phyloP scores from a whole-genome alignment of 1,139 yeast species.

The Lodderomyces oxycetoniae region DNA sequence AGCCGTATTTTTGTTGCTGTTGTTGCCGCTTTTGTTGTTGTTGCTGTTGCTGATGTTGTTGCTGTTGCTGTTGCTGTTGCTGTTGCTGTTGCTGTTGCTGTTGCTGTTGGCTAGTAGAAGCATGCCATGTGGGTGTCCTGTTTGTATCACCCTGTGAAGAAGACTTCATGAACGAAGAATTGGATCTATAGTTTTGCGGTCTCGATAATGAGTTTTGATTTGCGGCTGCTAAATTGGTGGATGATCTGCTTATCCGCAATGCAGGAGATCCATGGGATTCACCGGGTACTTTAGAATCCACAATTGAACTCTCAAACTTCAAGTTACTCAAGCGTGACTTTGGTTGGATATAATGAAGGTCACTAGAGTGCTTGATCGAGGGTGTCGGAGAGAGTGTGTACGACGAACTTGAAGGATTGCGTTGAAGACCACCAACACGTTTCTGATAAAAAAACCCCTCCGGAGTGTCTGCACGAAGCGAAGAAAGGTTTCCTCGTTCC shows the following conservation, averaged over 20 bases:
- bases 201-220: conserved; percentile 21
- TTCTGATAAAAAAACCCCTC: conserved; percentile 28
- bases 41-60: conserved; percentile 3
- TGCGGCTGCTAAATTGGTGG: conserved; percentile 7
- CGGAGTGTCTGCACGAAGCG: conserved; percentile 15
- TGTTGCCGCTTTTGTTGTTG: background rate
- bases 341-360: conserved; percentile 39
- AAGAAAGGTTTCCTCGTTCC: conserved; percentile 5
- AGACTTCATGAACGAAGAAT: conserved; percentile 18
- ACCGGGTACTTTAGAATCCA: conserved; percentile 30
- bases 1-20: conserved; percentile 12
- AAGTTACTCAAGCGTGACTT: conserved; percentile 27
- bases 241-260: conserved; percentile 38
- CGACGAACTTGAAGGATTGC: conserved; percentile 1
- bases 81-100: background rate
- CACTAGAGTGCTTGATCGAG: background rate
- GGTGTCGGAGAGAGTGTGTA: conserved; percentile 3
- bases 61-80: conserved; percentile 1
- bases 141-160: background rate
- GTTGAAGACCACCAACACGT: conserved; percentile 4
- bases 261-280: conserved; percentile 37
- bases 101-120: too few relatives aligned
- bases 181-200: conserved; percentile 15
- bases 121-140: too few relatives aligned
- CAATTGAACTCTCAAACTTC: conserved; percentile 32